Evolutionary conservation across 2,329 filamentous ascomycete genomes (phyloP).

Genomic region (Onygena corvina): DNA sequence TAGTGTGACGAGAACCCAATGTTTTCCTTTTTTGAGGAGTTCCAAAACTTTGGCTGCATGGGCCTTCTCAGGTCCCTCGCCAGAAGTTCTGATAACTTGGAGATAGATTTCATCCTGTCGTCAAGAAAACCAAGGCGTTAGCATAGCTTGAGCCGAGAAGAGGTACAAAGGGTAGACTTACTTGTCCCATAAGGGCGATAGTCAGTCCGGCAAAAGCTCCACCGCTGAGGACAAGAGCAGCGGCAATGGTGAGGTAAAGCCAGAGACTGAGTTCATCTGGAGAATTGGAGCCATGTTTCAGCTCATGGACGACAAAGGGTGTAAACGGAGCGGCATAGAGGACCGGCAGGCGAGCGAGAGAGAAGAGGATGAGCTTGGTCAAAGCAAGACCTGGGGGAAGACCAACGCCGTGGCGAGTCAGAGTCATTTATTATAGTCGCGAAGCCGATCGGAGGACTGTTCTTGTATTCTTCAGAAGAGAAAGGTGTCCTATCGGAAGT

Average conservation of each 20-base stretch:
- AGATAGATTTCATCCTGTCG: conserved; percentile 96
- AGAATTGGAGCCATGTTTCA: conserved; percentile 34
- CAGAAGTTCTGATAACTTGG: conserved; percentile 80
- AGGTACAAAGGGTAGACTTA: conserved; percentile 16
- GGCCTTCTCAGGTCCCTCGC: conserved; percentile 70
- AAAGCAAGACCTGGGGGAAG: conserved; percentile 32
- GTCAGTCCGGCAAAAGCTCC: conserved; percentile 93
- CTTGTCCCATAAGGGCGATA: conserved; percentile 51
- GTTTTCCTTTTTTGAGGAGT: conserved; percentile 76
- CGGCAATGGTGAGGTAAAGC: conserved; percentile 68
- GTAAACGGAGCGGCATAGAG: conserved; percentile 28
- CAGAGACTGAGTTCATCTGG: conserved; percentile 56
- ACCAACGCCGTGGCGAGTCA: conserved; percentile 26
- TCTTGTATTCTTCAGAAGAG: no score
- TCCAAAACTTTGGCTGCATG: conserved; percentile 72
- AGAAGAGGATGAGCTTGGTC: conserved; percentile 31
- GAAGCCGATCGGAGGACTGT: not conserved
- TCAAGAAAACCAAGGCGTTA: no score
- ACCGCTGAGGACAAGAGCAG: conserved; percentile 70
- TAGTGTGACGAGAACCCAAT: conserved; percentile 94
- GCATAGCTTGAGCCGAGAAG: no score
- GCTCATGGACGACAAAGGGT: conserved; percentile 16
- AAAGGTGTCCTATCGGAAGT: no score
- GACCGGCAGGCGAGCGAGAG: conserved; percentile 29
- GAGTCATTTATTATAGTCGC: conserved; percentile 15